phyloP scores from a whole-genome alignment of 129 eudicot genomes.

The Gnaphalium uliginosum region DNA sequence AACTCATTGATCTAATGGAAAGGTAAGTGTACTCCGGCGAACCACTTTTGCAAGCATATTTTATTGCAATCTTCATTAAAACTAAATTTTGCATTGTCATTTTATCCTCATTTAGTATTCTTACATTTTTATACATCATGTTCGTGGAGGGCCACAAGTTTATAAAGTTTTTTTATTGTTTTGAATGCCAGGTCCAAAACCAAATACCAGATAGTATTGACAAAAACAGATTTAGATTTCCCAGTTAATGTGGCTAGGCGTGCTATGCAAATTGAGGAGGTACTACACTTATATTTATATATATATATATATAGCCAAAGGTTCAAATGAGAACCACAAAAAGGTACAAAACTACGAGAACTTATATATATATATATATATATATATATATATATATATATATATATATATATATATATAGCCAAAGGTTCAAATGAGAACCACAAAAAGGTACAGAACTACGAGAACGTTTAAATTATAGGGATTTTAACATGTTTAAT shows the following conservation, averaged over 20 bases:
- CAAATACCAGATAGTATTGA: conserved; percentile 83
- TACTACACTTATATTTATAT: conserved; percentile 8
- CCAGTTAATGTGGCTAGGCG: conserved; percentile 97
- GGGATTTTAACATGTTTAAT: too few relatives aligned
- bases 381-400: too few relatives aligned
- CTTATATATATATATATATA: too few relatives aligned
- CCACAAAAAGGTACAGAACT: too few relatives aligned
- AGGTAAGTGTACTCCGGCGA: conserved; percentile 34
- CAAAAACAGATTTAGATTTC: conserved; percentile 82
- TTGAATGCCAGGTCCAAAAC: conserved; percentile 70
- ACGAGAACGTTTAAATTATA: too few relatives aligned
- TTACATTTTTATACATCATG: background rate
- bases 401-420: too few relatives aligned
- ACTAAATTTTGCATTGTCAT: background rate
- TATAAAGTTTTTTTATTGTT: conserved; percentile 2
- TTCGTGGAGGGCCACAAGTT: background rate
- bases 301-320: too few relatives aligned
- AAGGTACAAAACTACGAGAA: too few relatives aligned
- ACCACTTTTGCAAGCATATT: background rate
- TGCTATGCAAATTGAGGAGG: conserved; percentile 98
- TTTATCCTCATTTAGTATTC: background rate
- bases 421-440: too few relatives aligned
- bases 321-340: too few relatives aligned
- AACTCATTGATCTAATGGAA: conserved; percentile 90
- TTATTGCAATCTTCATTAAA: background rate